Evolutionary conservation across 2,329 filamentous ascomycete genomes (phyloP), one percentile per base, ranked within the genome.

Genomic region (Pyrenophora graminea): DNA sequence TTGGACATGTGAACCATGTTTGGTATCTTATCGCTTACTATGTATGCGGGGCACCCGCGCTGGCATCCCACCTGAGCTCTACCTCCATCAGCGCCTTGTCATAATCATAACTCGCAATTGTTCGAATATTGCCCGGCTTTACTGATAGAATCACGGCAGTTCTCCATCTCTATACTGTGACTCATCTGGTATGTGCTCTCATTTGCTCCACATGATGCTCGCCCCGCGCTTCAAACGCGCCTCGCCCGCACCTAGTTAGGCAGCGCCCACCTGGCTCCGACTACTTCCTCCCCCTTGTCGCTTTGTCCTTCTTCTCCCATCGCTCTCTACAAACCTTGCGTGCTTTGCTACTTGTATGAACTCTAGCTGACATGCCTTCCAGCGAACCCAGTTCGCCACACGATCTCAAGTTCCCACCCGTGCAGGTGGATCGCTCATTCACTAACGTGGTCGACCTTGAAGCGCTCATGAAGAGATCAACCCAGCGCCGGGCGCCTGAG

Each of bases 381-480:
- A 63, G 56, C 62, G 62, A 60, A 50, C 39, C 60, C 53, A 58
- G 61, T 39, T 56, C 61, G 32, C 54, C 62, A 41, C 67, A 66
- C 50, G 59, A 68, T 43, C 59, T 72, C 39, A 58, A 61, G 53
- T 72, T 66, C 47, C 69, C 70, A 32, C 66, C 69, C 2, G 61
- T 66, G 43, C 66, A 59, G 42, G 62, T 71, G 51, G 57, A 68
- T 58, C 58, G 52, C 45, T 70, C 67, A 15, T 58, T 72, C 6
- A 62, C 66, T 32, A 55, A 53, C 34, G 62, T 71, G 39, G 62
- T 71, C 39, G 68, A 71, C 59, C 65, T 72, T 55, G 51, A 71
- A 49, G 63, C 62, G 10, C 58, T 71, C 17, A 70, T 71, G 59
- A 72, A 72, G 70, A 60, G 67, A 51, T 72, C 70, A 17, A 63